Evolutionary conservation across 345 rosid species (phyloP).

Genomic region (Ceriops zippeliana): DNA sequence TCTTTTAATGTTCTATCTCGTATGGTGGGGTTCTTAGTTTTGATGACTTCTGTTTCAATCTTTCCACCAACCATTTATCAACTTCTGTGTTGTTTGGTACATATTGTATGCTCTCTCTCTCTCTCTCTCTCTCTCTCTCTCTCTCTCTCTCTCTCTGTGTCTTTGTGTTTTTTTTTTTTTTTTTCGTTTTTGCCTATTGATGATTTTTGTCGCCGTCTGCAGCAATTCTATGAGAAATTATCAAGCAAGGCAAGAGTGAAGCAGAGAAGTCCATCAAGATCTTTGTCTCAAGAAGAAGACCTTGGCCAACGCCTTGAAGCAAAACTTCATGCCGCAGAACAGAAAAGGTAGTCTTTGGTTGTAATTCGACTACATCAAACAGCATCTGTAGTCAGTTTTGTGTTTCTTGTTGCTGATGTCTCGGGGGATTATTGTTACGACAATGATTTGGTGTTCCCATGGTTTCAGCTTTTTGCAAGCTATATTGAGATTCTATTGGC

Average conservation of each 20-base stretch:
- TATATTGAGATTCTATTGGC: background rate
- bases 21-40: too few relatives aligned
- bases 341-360: conserved; percentile 54
- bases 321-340: conserved; percentile 89
- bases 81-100: too few relatives aligned
- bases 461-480: background rate
- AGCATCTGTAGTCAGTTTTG: background rate
- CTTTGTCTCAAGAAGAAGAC: conserved; percentile 73
- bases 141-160: background rate
- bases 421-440: background rate
- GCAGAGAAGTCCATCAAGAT: conserved; percentile 70
- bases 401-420: background rate
- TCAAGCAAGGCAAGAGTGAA: conserved; percentile 85
- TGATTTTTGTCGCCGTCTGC: conserved; percentile 4
- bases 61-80: too few relatives aligned
- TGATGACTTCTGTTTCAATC: too few relatives aligned
- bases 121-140: background rate
- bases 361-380: background rate
- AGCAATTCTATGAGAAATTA: conserved; percentile 87
- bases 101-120: background rate
- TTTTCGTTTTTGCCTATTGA: background rate
- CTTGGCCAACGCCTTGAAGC: conserved; percentile 97
- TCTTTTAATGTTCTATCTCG: too few relatives aligned
- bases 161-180: background rate
- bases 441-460: background rate